Evolutionary conservation across 2,329 filamentous ascomycete species (phyloP).

Genomic region (Aspergillus candidus): DNA sequence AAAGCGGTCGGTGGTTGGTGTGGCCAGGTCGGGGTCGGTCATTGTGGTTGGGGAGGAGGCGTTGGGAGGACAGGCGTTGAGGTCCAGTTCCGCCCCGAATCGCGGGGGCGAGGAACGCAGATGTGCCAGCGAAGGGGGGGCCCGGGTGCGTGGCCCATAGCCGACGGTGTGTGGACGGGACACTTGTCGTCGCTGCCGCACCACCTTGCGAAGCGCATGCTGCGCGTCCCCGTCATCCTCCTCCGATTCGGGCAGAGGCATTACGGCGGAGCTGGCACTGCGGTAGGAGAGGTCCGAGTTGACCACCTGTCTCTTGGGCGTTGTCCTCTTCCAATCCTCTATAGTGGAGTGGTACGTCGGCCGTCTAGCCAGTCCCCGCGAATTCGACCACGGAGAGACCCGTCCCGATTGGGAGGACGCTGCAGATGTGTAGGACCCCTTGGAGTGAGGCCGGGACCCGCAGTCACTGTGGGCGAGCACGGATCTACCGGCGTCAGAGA

Average conservation of each 20-base stretch:
- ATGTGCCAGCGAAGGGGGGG: slow-evolving; percentile 29
- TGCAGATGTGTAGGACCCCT: slow-evolving; percentile 40
- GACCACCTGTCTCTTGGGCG: slow-evolving; percentile 30
- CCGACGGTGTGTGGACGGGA: slow-evolving; percentile 23
- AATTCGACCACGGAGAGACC: slow-evolving; percentile 37
- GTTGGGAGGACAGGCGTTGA: slow-evolving; percentile 35
- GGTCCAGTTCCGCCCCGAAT: slow-evolving; percentile 31
- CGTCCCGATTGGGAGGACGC: slow-evolving; percentile 37
- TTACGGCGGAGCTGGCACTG: slow-evolving; percentile 23
- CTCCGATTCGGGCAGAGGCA: slow-evolving; percentile 21
- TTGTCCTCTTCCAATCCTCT: slow-evolving; percentile 28
- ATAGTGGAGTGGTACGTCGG: slow-evolving; percentile 17
- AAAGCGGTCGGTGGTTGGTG: slow-evolving; percentile 49
- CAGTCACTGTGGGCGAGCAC: slow-evolving; percentile 30
- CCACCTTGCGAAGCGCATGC: slow-evolving; percentile 42
- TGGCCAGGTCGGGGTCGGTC: slow-evolving; percentile 46
- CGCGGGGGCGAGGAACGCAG: slow-evolving; percentile 42
- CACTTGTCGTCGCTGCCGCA: slow-evolving; percentile 30
- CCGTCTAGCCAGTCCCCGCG: slow-evolving; percentile 21
- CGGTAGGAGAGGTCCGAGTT: slow-evolving; percentile 28
- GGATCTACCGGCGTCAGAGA: slow-evolving; percentile 28
- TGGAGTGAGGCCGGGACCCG: slow-evolving; percentile 36
- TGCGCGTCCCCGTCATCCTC: slow-evolving; percentile 39
- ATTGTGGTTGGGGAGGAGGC: slow-evolving; percentile 45
- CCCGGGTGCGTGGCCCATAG: slow-evolving; percentile 25